These are phyloP conservation scores for Eucalyptus marginata DNA, from an alignment of 345 rosid species.

Conservation along the genomic window DNA sequence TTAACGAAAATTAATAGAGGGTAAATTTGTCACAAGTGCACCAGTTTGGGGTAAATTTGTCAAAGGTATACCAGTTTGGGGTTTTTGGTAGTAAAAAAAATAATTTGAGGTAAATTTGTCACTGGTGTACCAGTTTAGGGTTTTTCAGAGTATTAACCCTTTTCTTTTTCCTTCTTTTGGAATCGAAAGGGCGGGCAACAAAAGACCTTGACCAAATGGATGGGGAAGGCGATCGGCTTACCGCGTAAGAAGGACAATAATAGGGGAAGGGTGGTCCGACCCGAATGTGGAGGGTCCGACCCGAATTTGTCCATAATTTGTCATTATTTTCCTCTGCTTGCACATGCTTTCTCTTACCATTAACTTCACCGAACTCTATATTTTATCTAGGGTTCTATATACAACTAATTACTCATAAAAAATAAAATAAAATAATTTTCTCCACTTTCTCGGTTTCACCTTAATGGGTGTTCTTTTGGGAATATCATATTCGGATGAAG, in stretches of 20 bases:
- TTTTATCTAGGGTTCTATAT: not conserved
- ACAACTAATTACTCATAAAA: not conserved
- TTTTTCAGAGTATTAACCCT: not conserved
- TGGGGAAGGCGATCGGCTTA: not conserved
- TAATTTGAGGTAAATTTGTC: too few relatives aligned
- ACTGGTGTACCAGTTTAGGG: too few relatives aligned
- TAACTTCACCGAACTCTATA: not conserved
- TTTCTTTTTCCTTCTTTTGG: fast-evolving
- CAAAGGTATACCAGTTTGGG: too few relatives aligned
- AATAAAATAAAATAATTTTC: not conserved
- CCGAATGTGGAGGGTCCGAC: not conserved
- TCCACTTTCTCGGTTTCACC: not conserved
- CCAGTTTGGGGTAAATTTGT: too few relatives aligned
- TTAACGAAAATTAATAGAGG: too few relatives aligned
- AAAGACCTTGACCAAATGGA: not conserved
- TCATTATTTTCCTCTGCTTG: not conserved
- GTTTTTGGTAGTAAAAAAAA: too few relatives aligned
- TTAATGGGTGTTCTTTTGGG: not conserved
- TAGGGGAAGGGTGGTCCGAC: not conserved
- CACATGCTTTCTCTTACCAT: not conserved
- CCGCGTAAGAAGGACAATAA: not conserved
- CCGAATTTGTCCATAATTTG: not conserved
- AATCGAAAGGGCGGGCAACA: not conserved
- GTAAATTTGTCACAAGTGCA: too few relatives aligned
- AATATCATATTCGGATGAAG: not conserved